Base-by-base conservation (phyloP, 2,329 filamentous ascomycete genomes). In the Fusarium tupiense region DNA sequence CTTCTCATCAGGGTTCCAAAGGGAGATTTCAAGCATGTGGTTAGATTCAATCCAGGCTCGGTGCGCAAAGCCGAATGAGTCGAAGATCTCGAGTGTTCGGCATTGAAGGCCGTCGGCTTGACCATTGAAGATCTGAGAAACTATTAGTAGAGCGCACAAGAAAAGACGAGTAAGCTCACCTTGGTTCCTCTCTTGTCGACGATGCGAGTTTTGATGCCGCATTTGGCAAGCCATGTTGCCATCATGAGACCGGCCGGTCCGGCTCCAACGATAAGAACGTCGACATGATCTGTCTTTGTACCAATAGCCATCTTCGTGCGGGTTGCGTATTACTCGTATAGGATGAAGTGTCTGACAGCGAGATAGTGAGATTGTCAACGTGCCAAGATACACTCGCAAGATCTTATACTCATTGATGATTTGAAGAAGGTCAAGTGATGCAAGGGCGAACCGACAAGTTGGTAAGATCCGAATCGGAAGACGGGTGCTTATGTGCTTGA, bases 31-130 rank as follows among this genome's bases (percentile, higher is more conserved):
- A n/a, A 92, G 84, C 84, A 93, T 89, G 77, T 91, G 90, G 77
- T 92, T 92, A 19, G 89, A 86, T 75, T 93, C 91, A 54, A 90
- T 90, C 88, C 90, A 90, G 4, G 87, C 88, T 9, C 88, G 83
- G 71, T 93, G 88, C 6, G 85, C 90, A 66, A 94, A 88, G 2
- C 90, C 92, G 74, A 94, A 92, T 57, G 88, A 90, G 75, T 94
- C 91, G 63, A 94, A 89, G n/a, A 94, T 92, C 80, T 94, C 91
- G 5, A 93, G 84, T 4, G 66, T 73, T 14, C 70, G 66, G 20
- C 66, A 71, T 49, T 73, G 71, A 22, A 73, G 66, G 22, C 66
- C 71, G 26, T 73, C 71, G 16, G 71, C 71, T 37, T 73, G 71
- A 3, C 57, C 67, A 14, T 61, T 64, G 8, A 61, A 64, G 20